Percentiles rank a stretch among this genome's conserved stretches.
Evolutionary conservation across 2,329 filamentous ascomycete species (phyloP).

Genomic region (Diaporthe sp.): DNA sequence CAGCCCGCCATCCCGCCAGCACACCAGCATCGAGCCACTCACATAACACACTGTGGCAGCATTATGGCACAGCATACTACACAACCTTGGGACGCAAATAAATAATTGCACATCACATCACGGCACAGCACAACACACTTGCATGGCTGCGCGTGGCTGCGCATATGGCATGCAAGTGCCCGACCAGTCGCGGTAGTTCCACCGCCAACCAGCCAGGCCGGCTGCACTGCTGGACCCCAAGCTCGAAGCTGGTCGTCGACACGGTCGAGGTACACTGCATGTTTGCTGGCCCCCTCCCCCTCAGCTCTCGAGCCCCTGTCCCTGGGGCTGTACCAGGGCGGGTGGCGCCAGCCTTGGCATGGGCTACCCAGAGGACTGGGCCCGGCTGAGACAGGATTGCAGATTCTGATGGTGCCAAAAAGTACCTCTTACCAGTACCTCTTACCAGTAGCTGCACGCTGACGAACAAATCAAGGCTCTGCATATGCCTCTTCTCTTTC

Average conservation of each 20-base stretch:
- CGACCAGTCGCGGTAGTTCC: slow-evolving; percentile 32
- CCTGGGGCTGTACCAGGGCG: slow-evolving; percentile 35
- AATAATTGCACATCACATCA: slow-evolving; percentile 6
- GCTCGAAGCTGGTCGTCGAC: not conserved
- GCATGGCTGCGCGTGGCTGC: slow-evolving; percentile 15
- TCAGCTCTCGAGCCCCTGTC: slow-evolving; percentile 34
- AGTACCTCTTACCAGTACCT: slow-evolving; percentile 4
- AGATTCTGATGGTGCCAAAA: slow-evolving; percentile 32
- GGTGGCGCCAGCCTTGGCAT: slow-evolving; percentile 36
- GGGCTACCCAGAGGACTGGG: slow-evolving; percentile 40
- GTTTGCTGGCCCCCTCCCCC: not conserved
- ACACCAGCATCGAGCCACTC: slow-evolving; percentile 12
- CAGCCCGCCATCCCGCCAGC: not conserved
- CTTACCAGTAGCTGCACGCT: not conserved
- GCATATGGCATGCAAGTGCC: slow-evolving; percentile 12
- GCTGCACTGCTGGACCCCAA: slow-evolving; percentile 3
- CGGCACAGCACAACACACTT: slow-evolving; percentile 21
- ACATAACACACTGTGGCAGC: not conserved
- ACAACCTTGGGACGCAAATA: slow-evolving; percentile 13
- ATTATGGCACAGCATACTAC: not conserved
- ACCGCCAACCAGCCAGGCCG: not conserved
- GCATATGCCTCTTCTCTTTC: slow-evolving; percentile 18
- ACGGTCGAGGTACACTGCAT: not conserved
- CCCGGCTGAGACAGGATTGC: slow-evolving; percentile 40
- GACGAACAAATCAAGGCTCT: not conserved